Percentiles rank a stretch among this genome's conserved stretches.
phyloP scores from a whole-genome alignment of 2,329 filamentous ascomycete species.

The Fusarium guadeloupense region DNA sequence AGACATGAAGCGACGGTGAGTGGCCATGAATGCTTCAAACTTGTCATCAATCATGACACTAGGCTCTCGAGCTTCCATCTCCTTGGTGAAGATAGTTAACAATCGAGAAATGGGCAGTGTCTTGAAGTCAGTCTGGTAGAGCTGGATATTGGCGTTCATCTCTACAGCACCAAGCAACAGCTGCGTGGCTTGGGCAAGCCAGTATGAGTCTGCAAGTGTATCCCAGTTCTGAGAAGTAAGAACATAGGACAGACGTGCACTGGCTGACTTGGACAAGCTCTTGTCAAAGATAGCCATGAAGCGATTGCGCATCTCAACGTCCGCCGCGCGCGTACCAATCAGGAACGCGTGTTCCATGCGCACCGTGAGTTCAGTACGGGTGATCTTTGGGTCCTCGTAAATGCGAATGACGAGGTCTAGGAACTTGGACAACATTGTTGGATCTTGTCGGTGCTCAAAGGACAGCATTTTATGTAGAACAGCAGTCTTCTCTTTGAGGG shows the following conservation, averaged over 20 bases:
- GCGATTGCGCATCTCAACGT: constrained; percentile 95
- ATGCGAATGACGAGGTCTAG: constrained; percentile 96
- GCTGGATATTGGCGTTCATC: constrained; percentile 78
- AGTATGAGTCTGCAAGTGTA: constrained; percentile 92
- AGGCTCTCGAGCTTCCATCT: constrained; percentile 73
- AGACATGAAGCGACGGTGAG: constrained; percentile 82
- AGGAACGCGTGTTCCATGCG: constrained; percentile 98
- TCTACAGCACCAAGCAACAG: constrained; percentile 91
- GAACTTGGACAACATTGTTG: constrained; percentile 89
- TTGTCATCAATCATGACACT: constrained; percentile 82
- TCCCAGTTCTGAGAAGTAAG: constrained; percentile 97
- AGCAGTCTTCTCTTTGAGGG: constrained; percentile 97
- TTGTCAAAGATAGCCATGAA: constrained; percentile 98
- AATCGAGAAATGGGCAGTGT: constrained; percentile 77
- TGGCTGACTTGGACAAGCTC: constrained; percentile 91
- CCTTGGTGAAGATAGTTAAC: constrained; percentile 77
- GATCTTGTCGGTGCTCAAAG: constrained; percentile 86
- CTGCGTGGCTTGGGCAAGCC: constrained; percentile 94
- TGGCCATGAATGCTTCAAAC: constrained; percentile 80
- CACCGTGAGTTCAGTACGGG: constrained; percentile 93
- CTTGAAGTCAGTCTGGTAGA: constrained; percentile 86
- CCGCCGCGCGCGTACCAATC: constrained; percentile 89
- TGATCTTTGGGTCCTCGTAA: constrained; percentile 97
- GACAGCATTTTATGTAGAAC: constrained; percentile 99
- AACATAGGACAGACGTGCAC: constrained; percentile 87